Evolutionary conservation across 164 flowering plant species (phyloP).

Genomic region (Vitis labrusca): DNA sequence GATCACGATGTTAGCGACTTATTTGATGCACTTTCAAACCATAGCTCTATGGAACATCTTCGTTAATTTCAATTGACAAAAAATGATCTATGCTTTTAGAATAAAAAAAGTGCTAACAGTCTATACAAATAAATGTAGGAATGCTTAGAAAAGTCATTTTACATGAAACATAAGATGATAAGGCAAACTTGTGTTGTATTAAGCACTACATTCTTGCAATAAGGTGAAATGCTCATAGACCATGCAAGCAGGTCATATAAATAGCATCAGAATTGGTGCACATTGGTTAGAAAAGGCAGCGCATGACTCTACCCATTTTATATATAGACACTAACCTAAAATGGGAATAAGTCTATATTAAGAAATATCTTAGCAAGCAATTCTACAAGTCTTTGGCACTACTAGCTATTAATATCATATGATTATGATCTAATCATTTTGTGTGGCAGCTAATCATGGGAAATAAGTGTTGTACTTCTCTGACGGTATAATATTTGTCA

Average conservation of each 20-base stretch:
- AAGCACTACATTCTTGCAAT: slow-evolving; percentile 87
- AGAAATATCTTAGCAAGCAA: too few relatives aligned
- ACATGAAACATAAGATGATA: neutral
- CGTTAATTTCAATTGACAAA: too few relatives aligned
- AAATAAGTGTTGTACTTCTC: too few relatives aligned
- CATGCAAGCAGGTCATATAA: slow-evolving; percentile 86
- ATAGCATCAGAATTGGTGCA: slow-evolving; percentile 61
- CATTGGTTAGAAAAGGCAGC: slow-evolving; percentile 89
- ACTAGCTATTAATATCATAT: too few relatives aligned
- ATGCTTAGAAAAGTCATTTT: neutral
- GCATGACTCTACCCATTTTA: slow-evolving; percentile 64
- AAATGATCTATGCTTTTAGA: neutral
- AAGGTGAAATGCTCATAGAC: slow-evolving; percentile 99
- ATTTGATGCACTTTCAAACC: too few relatives aligned
- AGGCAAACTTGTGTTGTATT: slow-evolving; percentile 88
- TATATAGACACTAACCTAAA: slow-evolving; percentile 70
- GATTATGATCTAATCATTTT: too few relatives aligned
- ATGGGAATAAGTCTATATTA: slow-evolving; percentile 2
- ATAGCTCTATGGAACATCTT: too few relatives aligned
- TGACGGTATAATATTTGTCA: too few relatives aligned
- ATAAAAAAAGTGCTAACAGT: neutral
- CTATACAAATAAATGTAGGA: too few relatives aligned
- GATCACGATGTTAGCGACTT: too few relatives aligned
- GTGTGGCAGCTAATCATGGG: too few relatives aligned
- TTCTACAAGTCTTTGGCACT: too few relatives aligned